These are phyloP conservation scores for Hortiboletus flavorubellus DNA, from an alignment of 768 basidiomycete genomes.

Conservation along the genomic window DNA sequence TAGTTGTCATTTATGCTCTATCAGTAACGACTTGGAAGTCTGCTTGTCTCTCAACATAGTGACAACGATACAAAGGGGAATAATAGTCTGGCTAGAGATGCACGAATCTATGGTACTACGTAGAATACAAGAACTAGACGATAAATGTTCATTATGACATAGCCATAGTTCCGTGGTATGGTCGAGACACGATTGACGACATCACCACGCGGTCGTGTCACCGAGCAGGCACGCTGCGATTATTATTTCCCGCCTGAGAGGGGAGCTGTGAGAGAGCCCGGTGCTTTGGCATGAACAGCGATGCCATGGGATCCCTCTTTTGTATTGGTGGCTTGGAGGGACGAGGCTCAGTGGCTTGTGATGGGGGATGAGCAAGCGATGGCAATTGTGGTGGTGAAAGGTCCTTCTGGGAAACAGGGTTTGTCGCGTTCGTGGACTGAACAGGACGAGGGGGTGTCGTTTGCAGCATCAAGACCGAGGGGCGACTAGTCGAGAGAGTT, in stretches of 20 bases:
- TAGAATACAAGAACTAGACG: slow-evolving; percentile 9
- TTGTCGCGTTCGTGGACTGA: slow-evolving; percentile 23
- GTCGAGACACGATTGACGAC: not conserved
- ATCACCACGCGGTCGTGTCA: slow-evolving; percentile 11
- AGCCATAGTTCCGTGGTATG: not conserved
- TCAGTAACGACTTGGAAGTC: not conserved
- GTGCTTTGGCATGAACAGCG: slow-evolving; percentile 73
- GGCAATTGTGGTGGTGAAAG: slow-evolving; percentile 31
- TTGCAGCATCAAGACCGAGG: slow-evolving; percentile 16
- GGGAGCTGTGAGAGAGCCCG: slow-evolving; percentile 58
- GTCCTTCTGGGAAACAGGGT: slow-evolving; percentile 11
- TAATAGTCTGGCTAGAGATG: slow-evolving; percentile 6
- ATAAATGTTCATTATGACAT: slow-evolving; percentile 7
- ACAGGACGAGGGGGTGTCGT: slow-evolving; percentile 29
- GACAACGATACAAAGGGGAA: slow-evolving; percentile 6
- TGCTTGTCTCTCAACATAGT: not conserved
- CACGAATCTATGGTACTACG: slow-evolving; percentile 14
- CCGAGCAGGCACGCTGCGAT: slow-evolving; percentile 20
- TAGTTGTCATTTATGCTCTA: slow-evolving; percentile 1
- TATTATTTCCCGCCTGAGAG: slow-evolving; percentile 26
- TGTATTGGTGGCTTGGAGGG: slow-evolving; percentile 37
- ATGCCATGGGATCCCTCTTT: slow-evolving; percentile 63
- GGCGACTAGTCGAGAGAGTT: slow-evolving; percentile 42
- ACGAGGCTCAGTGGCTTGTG: slow-evolving; percentile 26
- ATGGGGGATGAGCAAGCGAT: slow-evolving; percentile 11